Conservation (phyloP, 768 basidiomycete species). For the Tulasnella sp. region DNA sequence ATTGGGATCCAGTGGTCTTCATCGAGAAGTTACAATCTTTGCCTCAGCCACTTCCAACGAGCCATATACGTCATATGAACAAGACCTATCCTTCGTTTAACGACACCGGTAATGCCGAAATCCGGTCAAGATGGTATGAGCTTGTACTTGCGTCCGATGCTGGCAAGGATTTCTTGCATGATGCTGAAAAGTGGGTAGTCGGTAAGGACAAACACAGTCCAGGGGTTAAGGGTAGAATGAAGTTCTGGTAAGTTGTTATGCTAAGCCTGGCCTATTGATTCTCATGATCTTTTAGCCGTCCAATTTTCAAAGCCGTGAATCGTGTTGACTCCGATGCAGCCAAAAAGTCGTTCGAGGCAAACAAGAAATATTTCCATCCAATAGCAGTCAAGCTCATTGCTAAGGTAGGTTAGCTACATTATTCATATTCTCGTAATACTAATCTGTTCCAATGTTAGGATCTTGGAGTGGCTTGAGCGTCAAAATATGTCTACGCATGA, state of each 20-base stretch:
- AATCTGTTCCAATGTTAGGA: too few relatives aligned
- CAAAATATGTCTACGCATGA: too few relatives aligned
- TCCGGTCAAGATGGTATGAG: conserved; percentile 66
- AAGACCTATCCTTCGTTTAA: conserved; percentile 34
- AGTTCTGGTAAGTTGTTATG: conserved; percentile 40
- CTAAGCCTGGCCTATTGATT: not conserved
- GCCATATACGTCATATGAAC: conserved; percentile 49
- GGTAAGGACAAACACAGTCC: conserved; percentile 41
- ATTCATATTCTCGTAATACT: too few relatives aligned
- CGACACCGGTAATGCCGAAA: conserved; percentile 56
- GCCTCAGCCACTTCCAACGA: conserved; percentile 42
- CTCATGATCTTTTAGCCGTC: conserved; percentile 27
- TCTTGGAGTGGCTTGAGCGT: too few relatives aligned
- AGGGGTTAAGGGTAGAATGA: conserved; percentile 67
- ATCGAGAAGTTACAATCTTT: conserved; percentile 52
- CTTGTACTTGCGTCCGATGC: conserved; percentile 44
- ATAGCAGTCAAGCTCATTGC: conserved; percentile 64
- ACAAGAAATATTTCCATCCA: conserved; percentile 53
- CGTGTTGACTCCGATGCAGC: conserved; percentile 45
- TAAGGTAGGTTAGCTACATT: too few relatives aligned
- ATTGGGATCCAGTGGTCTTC: conserved; percentile 66
- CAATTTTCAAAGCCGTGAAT: conserved; percentile 42
- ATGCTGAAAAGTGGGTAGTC: conserved; percentile 55
- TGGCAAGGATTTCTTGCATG: conserved; percentile 37
- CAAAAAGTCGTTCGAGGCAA: conserved; percentile 33